Conservation (phyloP, 1,284 basidiomycete genomes). For the Pyrrhoderma lamaoense region DNA sequence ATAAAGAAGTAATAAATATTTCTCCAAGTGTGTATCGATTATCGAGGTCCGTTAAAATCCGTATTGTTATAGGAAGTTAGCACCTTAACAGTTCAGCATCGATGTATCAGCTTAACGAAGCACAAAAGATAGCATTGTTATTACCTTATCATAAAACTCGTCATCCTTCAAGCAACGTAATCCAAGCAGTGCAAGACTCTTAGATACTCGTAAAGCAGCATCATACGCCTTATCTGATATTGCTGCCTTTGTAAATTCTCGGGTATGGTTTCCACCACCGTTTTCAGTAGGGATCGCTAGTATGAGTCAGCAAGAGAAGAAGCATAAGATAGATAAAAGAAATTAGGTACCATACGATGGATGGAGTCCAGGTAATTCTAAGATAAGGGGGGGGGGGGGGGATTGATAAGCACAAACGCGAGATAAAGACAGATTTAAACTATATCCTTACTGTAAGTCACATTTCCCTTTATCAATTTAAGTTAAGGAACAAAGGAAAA, state of each 20-base stretch:
- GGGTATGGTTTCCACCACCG: constrained; percentile 60
- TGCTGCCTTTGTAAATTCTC: constrained; percentile 48
- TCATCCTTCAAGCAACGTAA: constrained; percentile 51
- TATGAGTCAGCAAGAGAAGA: neutral
- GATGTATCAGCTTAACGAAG: too few species aligned
- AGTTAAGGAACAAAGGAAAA: neutral
- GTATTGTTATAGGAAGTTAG: too few species aligned
- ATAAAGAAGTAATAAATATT: too few species aligned
- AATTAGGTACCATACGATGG: constrained; percentile 21
- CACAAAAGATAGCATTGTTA: too few species aligned
- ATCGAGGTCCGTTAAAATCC: too few species aligned
- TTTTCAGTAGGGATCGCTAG: constrained; percentile 47
- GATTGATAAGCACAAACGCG: constrained; percentile 6
- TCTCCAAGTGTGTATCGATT: too few species aligned
- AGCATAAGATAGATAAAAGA: constrained; percentile 12
- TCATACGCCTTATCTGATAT: constrained; percentile 48
- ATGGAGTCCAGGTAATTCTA: constrained; percentile 24
- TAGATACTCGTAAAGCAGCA: constrained; percentile 46
- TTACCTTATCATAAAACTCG: constrained; percentile 29
- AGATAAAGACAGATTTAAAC: constrained; percentile 27
- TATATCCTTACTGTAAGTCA: constrained; percentile 44
- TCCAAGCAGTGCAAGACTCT: constrained; percentile 52
- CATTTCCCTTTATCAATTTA: constrained; percentile 44
- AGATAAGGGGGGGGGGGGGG: neutral
- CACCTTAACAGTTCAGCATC: too few species aligned